phyloP scores from a whole-genome alignment of 2,329 filamentous ascomycete genomes.

The Colletotrichum spaethianum region DNA sequence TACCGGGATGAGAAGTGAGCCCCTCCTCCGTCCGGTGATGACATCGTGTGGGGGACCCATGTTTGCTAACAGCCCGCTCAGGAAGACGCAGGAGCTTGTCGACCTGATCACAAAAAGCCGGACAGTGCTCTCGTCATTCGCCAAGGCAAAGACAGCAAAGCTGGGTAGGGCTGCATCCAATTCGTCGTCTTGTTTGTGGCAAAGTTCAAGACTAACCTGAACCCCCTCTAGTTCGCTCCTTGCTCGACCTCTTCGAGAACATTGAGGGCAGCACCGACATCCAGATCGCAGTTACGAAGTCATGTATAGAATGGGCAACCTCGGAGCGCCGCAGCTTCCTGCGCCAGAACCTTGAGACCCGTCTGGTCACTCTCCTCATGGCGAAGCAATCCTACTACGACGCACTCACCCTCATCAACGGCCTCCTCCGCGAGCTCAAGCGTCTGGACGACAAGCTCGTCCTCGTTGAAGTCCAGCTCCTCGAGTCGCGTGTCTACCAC shows the following conservation, averaged over 20 bases:
- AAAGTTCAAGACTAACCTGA: not conserved
- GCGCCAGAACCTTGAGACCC: conserved; percentile 95
- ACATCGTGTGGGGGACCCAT: conserved; percentile 42
- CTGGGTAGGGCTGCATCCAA: conserved; percentile 76
- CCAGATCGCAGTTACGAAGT: conserved; percentile 96
- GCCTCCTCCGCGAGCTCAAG: conserved; percentile 95
- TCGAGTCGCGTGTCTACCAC: conserved; percentile 98
- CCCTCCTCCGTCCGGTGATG: conserved; percentile 44
- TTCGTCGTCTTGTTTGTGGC: not conserved
- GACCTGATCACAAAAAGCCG: conserved; percentile 92
- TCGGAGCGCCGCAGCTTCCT: conserved; percentile 95
- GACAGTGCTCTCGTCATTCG: conserved; percentile 93
- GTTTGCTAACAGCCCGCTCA: conserved; percentile 52
- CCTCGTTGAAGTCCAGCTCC: conserved; percentile 95
- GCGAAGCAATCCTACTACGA: conserved; percentile 98
- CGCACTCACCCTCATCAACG: conserved; percentile 95
- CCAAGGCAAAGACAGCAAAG: conserved; percentile 99
- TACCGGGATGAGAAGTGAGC: conserved; percentile 89
- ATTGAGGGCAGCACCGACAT: conserved; percentile 96
- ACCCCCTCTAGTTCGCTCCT: conserved; percentile 81
- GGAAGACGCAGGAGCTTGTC: conserved; percentile 87
- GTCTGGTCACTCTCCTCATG: conserved; percentile 95
- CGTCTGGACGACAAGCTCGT: conserved; percentile 98
- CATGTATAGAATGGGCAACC: conserved; percentile 99
- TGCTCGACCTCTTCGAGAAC: conserved; percentile 93